Conservation (phyloP, 306 rosid species). For the Rosa chinensis region DNA sequence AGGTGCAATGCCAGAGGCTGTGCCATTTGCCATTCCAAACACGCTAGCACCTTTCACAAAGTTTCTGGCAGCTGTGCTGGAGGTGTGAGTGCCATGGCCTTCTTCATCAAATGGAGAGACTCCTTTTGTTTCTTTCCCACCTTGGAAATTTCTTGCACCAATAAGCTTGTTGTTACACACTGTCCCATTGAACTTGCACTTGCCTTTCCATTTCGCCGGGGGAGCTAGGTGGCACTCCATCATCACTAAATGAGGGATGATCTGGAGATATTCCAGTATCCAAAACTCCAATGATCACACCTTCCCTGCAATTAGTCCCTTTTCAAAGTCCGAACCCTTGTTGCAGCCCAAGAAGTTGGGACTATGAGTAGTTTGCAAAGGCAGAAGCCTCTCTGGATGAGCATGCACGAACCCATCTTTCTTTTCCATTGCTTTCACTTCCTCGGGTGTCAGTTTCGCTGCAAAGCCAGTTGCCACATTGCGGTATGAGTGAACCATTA, state of each 20-base stretch:
- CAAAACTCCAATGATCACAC: slow-evolving; percentile 64
- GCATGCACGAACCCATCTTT: slow-evolving; percentile 59
- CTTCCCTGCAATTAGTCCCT: slow-evolving; percentile 57
- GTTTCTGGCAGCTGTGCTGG: slow-evolving; percentile 62
- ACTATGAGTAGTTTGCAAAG: slow-evolving; percentile 59
- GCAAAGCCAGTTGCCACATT: slow-evolving; percentile 23
- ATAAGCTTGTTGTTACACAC: slow-evolving; percentile 62
- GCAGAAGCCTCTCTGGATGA: slow-evolving; percentile 30
- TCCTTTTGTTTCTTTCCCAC: neutral
- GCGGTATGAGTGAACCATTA: slow-evolving; percentile 41
- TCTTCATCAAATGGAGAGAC: slow-evolving; percentile 47
- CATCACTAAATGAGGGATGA: slow-evolving; percentile 67
- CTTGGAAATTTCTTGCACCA: slow-evolving; percentile 56
- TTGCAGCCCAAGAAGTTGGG: slow-evolving; percentile 56
- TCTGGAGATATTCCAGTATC: slow-evolving; percentile 58
- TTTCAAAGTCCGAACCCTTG: slow-evolving; percentile 52
- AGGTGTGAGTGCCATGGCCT: slow-evolving; percentile 75
- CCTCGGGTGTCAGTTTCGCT: slow-evolving; percentile 51
- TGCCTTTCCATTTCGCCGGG: slow-evolving; percentile 75
- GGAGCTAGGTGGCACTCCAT: slow-evolving; percentile 56
- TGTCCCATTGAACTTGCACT: slow-evolving; percentile 22
- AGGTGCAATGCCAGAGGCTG: slow-evolving; percentile 76
- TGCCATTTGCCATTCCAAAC: slow-evolving; percentile 68
- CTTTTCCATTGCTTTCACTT: slow-evolving; percentile 37
- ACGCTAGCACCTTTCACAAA: slow-evolving; percentile 45